phyloP scores from a whole-genome alignment of 2,329 filamentous ascomycete species.

The Ophiostoma sp. region DNA sequence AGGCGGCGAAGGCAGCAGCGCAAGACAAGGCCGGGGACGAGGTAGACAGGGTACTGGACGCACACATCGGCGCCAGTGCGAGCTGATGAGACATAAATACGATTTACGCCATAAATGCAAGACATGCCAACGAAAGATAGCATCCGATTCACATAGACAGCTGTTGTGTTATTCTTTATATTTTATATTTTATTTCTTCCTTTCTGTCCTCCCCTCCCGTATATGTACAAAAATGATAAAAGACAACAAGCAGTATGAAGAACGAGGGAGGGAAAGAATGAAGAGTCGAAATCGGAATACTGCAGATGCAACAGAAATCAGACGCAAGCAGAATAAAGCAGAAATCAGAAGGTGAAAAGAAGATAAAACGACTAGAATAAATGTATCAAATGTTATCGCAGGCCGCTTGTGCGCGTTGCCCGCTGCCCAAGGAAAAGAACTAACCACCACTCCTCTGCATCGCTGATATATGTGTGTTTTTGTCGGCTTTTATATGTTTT shows the following conservation, averaged over 20 bases:
- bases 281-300: neutral
- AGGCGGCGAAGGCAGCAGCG: neutral
- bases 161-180: neutral
- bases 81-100: neutral
- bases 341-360: constrained; percentile 9
- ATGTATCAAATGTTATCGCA: constrained; percentile 29
- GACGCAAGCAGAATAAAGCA: neutral
- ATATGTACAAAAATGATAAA: constrained; percentile 29
- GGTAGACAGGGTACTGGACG: neutral
- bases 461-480: constrained; percentile 7
- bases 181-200: constrained; percentile 16
- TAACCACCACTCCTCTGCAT: neutral
- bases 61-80: neutral
- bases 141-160: neutral
- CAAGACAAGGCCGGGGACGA: neutral
- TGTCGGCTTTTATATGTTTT: neutral
- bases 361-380: constrained; percentile 10
- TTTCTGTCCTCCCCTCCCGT: constrained; percentile 22
- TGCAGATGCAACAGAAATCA: neutral
- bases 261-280: constrained; percentile 5
- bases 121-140: neutral
- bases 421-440: constrained; percentile 31
- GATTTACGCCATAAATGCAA: neutral
- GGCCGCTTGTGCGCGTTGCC: constrained; percentile 31
- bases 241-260: constrained; percentile 17